Evolutionary conservation across 768 basidiomycete species (phyloP).

Genomic region (Dentipellis fragilis): DNA sequence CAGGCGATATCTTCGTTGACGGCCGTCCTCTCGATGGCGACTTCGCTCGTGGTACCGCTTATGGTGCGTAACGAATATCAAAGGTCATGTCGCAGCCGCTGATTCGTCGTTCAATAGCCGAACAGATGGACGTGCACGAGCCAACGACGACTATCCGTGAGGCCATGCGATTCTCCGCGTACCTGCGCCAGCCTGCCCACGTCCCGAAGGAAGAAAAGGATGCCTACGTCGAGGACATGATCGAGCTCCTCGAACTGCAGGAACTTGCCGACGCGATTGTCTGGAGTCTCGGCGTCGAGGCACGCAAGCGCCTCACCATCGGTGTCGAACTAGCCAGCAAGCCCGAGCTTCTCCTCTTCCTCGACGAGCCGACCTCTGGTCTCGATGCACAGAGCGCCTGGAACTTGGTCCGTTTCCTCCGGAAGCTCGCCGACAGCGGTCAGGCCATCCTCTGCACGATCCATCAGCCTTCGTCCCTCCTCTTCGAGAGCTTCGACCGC

Average conservation of each 20-base stretch:
- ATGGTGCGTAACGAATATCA: constrained; percentile 24
- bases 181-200: constrained; percentile 66
- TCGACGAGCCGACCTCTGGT: constrained; percentile 47
- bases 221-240: constrained; percentile 72
- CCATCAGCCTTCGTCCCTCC: constrained; percentile 76
- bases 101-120: constrained; percentile 23
- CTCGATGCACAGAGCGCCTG: constrained; percentile 65
- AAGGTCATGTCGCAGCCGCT: constrained; percentile 17
- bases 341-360: constrained; percentile 66
- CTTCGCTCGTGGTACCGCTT: constrained; percentile 63
- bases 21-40: constrained; percentile 49
- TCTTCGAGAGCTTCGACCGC: constrained; percentile 84
- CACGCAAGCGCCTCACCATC: constrained; percentile 82
- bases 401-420: constrained; percentile 75
- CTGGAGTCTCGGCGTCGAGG: constrained; percentile 56
- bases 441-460: constrained; percentile 89
- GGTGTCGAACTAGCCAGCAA: constrained; percentile 89
- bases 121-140: constrained; percentile 81
- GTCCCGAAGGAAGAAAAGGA: constrained; percentile 70
- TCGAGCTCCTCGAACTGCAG: constrained; percentile 78
- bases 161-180: constrained; percentile 79
- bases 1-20: constrained; percentile 58
- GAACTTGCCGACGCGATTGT: constrained; percentile 80
- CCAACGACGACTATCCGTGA: constrained; percentile 77
- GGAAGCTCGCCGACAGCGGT: constrained; percentile 77